Evolutionary conservation across 441 rosid genomes (phyloP).

Genomic region (Macaranga tanarius): DNA sequence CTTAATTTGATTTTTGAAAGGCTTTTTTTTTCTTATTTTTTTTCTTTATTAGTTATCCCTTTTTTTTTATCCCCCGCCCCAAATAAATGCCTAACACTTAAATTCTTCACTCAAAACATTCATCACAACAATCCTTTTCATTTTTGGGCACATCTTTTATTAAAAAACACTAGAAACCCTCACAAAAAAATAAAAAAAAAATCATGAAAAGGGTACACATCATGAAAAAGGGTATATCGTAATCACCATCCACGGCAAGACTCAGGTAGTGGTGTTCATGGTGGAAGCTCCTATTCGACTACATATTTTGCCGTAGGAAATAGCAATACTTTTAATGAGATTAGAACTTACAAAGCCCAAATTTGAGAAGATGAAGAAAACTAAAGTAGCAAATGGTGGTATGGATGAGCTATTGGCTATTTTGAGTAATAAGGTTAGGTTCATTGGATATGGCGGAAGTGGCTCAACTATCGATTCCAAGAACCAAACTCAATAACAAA

Average conservation of each 20-base stretch:
- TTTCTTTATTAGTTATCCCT: too few relatives aligned
- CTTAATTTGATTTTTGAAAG: too few relatives aligned
- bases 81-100: constrained; percentile 42
- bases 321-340: background rate
- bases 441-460: constrained; percentile 88
- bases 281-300: constrained; percentile 7
- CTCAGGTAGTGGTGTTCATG: constrained; percentile 17
- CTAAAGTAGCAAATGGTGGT: constrained; percentile 38
- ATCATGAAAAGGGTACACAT: too few relatives aligned
- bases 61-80: too few relatives aligned
- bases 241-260: constrained; percentile 32
- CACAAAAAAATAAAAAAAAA: constrained; percentile 11
- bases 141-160: constrained; percentile 20
- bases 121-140: constrained; percentile 29
- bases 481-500: background rate
- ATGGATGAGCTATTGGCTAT: constrained; percentile 83
- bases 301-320: constrained; percentile 10
- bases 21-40: too few relatives aligned
- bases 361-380: constrained; percentile 36
- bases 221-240: constrained; percentile 54
- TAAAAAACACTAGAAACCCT: background rate
- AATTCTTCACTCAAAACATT: constrained; percentile 28
- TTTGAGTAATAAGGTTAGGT: constrained; percentile 70
- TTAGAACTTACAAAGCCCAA: constrained; percentile 33
- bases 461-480: constrained; percentile 50